Percentiles rank a stretch among this genome's conserved stretches.
phyloP scores from a whole-genome alignment of 345 rosid genomes.

The Chamaenerion angustifolium region DNA sequence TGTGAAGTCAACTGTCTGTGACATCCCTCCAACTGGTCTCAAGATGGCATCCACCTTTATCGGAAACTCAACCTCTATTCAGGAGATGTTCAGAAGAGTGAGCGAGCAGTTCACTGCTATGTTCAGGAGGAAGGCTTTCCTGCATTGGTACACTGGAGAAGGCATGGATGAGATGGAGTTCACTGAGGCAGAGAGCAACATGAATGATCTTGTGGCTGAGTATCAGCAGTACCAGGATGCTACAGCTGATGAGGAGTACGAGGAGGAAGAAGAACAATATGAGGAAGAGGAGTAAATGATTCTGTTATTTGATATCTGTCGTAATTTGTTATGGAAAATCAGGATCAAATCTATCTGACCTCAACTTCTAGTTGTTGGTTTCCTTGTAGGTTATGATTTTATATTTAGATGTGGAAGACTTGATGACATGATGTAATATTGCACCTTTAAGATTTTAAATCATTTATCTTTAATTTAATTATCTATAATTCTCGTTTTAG shows the following conservation, averaged over 20 bases:
- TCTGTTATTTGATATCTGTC: not conserved
- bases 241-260: slow-evolving; percentile 60
- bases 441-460: too few species aligned
- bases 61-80: slow-evolving; percentile 59
- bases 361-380: slow-evolving; percentile 25
- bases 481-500: too few species aligned
- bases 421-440: too few species aligned
- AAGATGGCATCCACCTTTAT: slow-evolving; percentile 68
- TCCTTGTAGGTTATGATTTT: slow-evolving; percentile 7
- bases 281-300: slow-evolving; percentile 22
- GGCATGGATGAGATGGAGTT: slow-evolving; percentile 38
- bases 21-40: slow-evolving; percentile 60
- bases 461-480: too few species aligned
- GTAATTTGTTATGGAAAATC: not conserved
- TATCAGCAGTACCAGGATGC: slow-evolving; percentile 81
- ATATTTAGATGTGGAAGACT: too few species aligned
- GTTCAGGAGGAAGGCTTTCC: slow-evolving; percentile 33
- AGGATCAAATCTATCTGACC: slow-evolving; percentile 7
- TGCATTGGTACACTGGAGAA: slow-evolving; percentile 32
- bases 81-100: slow-evolving; percentile 70
- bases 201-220: slow-evolving; percentile 63
- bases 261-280: slow-evolving; percentile 30
- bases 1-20: slow-evolving; percentile 66
- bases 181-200: slow-evolving; percentile 54
- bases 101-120: slow-evolving; percentile 47